Percentiles rank a stretch among this genome's conserved stretches.
These are phyloP conservation scores for Magnaporthales sp. DNA, from an alignment of 2,329 filamentous ascomycete species.

Conservation along the genomic window DNA sequence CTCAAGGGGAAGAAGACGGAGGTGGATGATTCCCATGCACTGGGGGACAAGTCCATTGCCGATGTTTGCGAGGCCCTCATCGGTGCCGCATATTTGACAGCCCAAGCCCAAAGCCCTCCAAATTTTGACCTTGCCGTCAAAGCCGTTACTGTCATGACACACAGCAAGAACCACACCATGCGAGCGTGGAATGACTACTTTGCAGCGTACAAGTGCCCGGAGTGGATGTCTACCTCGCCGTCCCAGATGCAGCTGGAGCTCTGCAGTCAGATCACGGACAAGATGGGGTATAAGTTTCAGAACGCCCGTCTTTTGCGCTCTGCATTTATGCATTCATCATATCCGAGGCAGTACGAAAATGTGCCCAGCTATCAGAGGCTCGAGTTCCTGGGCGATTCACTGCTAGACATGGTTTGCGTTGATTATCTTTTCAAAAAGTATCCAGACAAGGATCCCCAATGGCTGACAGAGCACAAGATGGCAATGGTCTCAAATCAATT, in stretches of 20 bases:
- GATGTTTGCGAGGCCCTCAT: constrained; percentile 95
- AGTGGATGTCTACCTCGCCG: constrained; percentile 55
- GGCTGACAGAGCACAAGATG: constrained; percentile 98
- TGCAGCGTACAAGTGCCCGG: constrained; percentile 55
- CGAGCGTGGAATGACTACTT: constrained; percentile 65
- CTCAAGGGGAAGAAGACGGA: constrained; percentile 55
- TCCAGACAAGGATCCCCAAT: constrained; percentile 79
- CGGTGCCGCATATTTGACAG: constrained; percentile 64
- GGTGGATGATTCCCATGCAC: constrained; percentile 47
- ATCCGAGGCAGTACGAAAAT: constrained; percentile 63
- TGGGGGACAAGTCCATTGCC: constrained; percentile 84
- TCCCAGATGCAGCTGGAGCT: constrained; percentile 63
- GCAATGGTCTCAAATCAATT: constrained; percentile 99
- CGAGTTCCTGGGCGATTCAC: constrained; percentile 83
- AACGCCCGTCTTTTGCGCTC: constrained; percentile 71
- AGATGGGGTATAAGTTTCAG: constrained; percentile 55
- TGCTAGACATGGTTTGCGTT: constrained; percentile 80
- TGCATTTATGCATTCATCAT: constrained; percentile 83
- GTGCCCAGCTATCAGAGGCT: constrained; percentile 84
- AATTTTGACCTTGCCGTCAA: constrained; percentile 50
- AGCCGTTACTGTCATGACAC: constrained; percentile 62
- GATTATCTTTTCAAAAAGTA: constrained; percentile 72
- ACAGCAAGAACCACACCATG: constrained; percentile 61
- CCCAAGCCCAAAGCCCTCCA: constrained; percentile 2
- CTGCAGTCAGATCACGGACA: constrained; percentile 51